Evolutionary conservation across 2,329 filamentous ascomycete species (phyloP).

Genomic region (Aspergillus aculeatus): DNA sequence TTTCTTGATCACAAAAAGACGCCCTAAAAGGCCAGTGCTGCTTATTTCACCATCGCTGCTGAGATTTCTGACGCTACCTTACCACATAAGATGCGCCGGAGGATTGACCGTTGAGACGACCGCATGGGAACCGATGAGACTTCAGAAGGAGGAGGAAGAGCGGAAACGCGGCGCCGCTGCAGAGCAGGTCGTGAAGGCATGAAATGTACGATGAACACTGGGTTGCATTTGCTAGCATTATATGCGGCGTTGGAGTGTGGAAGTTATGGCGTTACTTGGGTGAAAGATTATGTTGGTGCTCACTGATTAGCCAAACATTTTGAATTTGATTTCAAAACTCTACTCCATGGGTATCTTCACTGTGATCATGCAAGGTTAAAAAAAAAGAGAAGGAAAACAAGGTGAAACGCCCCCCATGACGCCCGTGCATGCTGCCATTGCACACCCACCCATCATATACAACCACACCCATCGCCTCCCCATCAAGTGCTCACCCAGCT

Average conservation of each 20-base stretch:
- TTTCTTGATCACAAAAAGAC: not conserved
- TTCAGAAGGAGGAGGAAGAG: slow-evolving; percentile 36
- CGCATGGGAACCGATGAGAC: slow-evolving; percentile 51
- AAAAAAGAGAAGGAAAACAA: slow-evolving; percentile 14
- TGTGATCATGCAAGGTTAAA: slow-evolving; percentile 19
- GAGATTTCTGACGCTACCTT: slow-evolving; percentile 9
- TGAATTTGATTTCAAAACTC: slow-evolving; percentile 9
- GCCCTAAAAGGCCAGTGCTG: too few species aligned
- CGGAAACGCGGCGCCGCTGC: slow-evolving; percentile 22
- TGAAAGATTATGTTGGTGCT: too few species aligned
- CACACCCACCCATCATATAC: not conserved
- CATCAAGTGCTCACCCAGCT: slow-evolving; percentile 24
- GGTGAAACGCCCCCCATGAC: slow-evolving; percentile 18
- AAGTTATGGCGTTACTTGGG: too few species aligned
- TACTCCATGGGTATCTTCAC: slow-evolving; percentile 36
- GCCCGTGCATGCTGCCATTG: slow-evolving; percentile 10
- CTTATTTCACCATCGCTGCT: too few species aligned
- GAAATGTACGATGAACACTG: not conserved
- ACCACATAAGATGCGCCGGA: slow-evolving; percentile 44
- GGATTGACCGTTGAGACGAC: slow-evolving; percentile 63
- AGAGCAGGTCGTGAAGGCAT: slow-evolving; percentile 12
- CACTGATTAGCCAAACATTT: too few species aligned
- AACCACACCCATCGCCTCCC: not conserved
- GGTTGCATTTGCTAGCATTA: slow-evolving; percentile 9
- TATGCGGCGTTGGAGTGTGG: not conserved